These are phyloP conservation scores for Pilasporangium apinafurcum DNA, from an alignment of 352 stramenopile genomes.

Conservation along the genomic window DNA sequence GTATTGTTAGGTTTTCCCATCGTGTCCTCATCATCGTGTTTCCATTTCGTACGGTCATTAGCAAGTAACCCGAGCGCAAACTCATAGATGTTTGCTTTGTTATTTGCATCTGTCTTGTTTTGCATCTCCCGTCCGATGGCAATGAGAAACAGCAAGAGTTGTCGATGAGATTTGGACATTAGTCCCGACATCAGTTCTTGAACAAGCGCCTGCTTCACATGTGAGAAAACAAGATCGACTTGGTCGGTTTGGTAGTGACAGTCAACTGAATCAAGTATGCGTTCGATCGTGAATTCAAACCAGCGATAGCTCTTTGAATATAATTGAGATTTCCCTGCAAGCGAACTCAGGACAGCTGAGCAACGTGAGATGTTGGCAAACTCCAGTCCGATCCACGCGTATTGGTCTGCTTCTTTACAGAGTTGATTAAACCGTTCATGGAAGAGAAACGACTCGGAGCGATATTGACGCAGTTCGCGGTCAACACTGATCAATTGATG, in stretches of 20 bases:
- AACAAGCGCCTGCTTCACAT: background rate
- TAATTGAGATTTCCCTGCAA: constrained; percentile 13
- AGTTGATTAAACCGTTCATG: constrained; percentile 1
- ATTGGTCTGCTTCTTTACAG: background rate
- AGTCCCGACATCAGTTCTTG: constrained; percentile 6
- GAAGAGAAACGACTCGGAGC: constrained; percentile 1
- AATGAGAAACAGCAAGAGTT: constrained; percentile 17
- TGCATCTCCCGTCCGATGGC: constrained; percentile 3
- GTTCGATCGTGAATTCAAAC: constrained; percentile 10
- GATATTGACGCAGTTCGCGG: constrained; percentile 2
- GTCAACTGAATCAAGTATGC: constrained; percentile 1
- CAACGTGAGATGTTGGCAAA: constrained; percentile 12
- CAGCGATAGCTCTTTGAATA: constrained; percentile 23
- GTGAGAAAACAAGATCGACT: background rate
- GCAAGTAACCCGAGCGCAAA: background rate
- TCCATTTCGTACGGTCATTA: background rate
- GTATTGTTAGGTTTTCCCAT: background rate
- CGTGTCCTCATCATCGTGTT: background rate
- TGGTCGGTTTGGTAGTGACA: background rate
- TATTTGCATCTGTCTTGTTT: background rate
- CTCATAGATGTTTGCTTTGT: background rate
- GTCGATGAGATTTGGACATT: constrained; percentile 18
- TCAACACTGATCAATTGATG: too few relatives aligned
- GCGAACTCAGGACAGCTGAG: constrained; percentile 10
- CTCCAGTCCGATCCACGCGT: background rate